Evolutionary conservation across 371 early-diverging fungal species (phyloP).

Genomic region (Conidiobolus incongruus): DNA sequence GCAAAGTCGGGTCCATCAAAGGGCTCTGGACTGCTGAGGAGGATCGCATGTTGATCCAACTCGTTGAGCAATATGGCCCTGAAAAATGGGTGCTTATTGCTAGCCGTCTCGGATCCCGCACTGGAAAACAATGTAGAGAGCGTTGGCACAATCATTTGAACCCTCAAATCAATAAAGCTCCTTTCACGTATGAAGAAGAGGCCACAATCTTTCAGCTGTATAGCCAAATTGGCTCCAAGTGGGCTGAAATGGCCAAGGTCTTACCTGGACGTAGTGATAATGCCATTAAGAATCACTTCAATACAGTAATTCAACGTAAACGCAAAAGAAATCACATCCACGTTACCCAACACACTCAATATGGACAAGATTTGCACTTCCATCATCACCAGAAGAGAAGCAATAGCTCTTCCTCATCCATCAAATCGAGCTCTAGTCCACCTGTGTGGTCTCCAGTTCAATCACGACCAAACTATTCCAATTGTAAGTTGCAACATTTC

Average conservation of each 20-base stretch:
- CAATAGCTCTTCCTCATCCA: too few relatives aligned
- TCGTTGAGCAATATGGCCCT: slow-evolving; percentile 12
- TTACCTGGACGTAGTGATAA: slow-evolving; percentile 15
- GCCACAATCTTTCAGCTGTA: slow-evolving; percentile 11
- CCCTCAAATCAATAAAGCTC: slow-evolving; percentile 12
- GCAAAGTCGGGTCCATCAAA: slow-evolving; percentile 12
- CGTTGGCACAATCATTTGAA: slow-evolving; percentile 15
- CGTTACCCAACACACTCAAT: too few relatives aligned
- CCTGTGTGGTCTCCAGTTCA: too few relatives aligned
- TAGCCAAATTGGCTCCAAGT: slow-evolving; percentile 12
- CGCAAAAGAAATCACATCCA: too few relatives aligned
- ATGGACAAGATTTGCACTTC: too few relatives aligned
- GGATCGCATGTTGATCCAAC: slow-evolving; percentile 9
- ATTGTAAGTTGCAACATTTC: too few relatives aligned
- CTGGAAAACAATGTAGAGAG: slow-evolving; percentile 15
- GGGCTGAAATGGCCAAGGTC: slow-evolving; percentile 17
- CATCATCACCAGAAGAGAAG: too few relatives aligned
- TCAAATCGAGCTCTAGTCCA: too few relatives aligned
- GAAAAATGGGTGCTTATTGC: slow-evolving; percentile 16
- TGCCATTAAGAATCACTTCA: slow-evolving; percentile 15
- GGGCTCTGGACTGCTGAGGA: slow-evolving; percentile 17
- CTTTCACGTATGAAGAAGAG: slow-evolving; percentile 13
- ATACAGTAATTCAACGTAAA: slow-evolving; percentile 15
- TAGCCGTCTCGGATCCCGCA: slow-evolving; percentile 11
- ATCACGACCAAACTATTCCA: too few relatives aligned